These are phyloP conservation scores for Malassezia vespertilionis DNA, from an alignment of 1,284 basidiomycete genomes.

Conservation along the genomic window DNA sequence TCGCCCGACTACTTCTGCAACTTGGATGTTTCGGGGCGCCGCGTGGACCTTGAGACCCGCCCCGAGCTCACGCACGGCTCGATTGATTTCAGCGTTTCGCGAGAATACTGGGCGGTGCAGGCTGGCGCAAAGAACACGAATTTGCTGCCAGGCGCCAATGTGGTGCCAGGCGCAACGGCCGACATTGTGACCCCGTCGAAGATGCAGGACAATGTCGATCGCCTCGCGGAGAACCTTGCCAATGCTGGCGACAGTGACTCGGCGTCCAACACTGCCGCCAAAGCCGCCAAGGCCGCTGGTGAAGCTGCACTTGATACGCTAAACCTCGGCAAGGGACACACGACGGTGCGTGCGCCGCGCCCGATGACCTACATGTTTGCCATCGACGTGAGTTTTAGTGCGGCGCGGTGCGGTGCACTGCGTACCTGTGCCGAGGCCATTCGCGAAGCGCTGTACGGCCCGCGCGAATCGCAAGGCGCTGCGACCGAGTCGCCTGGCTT, in stretches of 20 bases:
- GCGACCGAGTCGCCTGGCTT: conserved; percentile 28
- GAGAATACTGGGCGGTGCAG: conserved; percentile 70
- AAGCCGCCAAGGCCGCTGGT: conserved; percentile 37
- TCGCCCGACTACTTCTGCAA: conserved; percentile 68
- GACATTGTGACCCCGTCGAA: conserved; percentile 34
- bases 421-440: conserved; percentile 60
- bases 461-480: conserved; percentile 30
- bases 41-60: conserved; percentile 70
- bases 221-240: conserved; percentile 4
- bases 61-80: conserved; percentile 84
- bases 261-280: conserved; percentile 35
- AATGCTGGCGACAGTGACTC: conserved; percentile 15
- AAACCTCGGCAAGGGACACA: conserved; percentile 37
- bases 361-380: conserved; percentile 75
- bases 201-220: conserved; percentile 19
- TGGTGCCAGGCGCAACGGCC: conserved; percentile 23
- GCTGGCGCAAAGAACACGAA: conserved; percentile 25
- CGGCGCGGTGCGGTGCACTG: conserved; percentile 66
- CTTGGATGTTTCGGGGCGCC: conserved; percentile 66
- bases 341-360: conserved; percentile 39
- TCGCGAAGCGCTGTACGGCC: conserved; percentile 57
- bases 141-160: conserved; percentile 25
- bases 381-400: conserved; percentile 70
- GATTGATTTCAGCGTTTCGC: conserved; percentile 75
- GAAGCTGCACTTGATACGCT: conserved; percentile 35